Evolutionary conservation across 805 yeast genomes (phyloP).

Genomic region (Lipomyces chichibuensis): DNA sequence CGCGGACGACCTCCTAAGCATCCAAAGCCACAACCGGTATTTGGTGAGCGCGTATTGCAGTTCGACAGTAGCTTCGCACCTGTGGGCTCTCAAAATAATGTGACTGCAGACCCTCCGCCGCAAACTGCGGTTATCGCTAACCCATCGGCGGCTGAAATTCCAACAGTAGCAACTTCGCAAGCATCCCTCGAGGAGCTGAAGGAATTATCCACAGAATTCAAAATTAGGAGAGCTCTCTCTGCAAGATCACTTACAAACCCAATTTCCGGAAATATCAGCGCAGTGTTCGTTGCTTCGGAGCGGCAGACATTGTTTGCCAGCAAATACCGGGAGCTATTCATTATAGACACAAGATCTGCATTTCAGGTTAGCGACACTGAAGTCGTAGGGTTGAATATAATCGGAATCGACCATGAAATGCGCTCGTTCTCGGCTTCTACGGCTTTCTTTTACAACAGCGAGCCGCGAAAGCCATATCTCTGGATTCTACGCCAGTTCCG

Average conservation of each 20-base stretch:
- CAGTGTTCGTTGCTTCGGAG: background rate
- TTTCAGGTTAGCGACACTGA: background rate
- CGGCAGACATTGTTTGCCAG: background rate
- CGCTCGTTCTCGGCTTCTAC: constrained; percentile 1
- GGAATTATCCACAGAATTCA: background rate
- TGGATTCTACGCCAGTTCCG: constrained; percentile 7
- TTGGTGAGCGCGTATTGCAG: background rate
- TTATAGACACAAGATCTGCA: background rate
- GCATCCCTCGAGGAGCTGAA: background rate
- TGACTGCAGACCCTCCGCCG: background rate
- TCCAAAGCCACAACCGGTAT: background rate
- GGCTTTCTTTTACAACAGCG: background rate
- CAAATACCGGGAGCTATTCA: background rate
- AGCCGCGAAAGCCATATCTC: constrained; percentile 1
- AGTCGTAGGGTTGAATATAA: background rate
- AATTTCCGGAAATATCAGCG: background rate
- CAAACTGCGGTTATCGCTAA: background rate
- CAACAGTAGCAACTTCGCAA: background rate
- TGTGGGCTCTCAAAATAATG: background rate
- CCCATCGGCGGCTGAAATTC: background rate
- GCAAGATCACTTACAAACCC: background rate
- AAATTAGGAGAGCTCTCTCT: background rate
- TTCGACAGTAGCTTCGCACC: background rate
- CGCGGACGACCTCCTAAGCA: background rate
- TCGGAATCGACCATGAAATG: constrained; percentile 3